A percentile compares a stretch with the other conserved stretches of the same genome.
phyloP scores from a whole-genome alignment of 768 basidiomycete species.

The Mrakia gelida region DNA sequence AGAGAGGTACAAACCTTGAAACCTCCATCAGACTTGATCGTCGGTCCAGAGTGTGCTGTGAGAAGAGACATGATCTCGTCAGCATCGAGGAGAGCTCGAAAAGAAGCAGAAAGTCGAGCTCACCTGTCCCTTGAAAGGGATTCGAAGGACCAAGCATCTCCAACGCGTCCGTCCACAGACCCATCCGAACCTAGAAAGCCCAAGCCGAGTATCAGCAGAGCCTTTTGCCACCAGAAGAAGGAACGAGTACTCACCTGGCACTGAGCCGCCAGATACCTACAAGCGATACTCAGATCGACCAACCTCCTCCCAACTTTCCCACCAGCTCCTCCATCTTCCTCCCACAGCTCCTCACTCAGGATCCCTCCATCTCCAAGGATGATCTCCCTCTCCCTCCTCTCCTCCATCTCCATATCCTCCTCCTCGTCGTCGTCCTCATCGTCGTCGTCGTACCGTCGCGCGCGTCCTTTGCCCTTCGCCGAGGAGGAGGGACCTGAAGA shows the following conservation, averaged over 20 bases:
- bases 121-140: conserved; percentile 72
- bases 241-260: conserved; percentile 60
- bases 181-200: conserved; percentile 71
- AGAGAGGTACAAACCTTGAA: conserved; percentile 67
- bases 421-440: conserved; percentile 37
- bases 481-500: conserved; percentile 13
- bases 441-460: conserved; percentile 49
- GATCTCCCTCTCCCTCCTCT: neutral
- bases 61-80: neutral
- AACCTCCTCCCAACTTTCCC: conserved; percentile 56
- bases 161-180: conserved; percentile 84
- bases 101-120: conserved; percentile 24
- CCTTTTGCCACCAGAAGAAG: too few species aligned
- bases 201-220: too few species aligned
- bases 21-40: conserved; percentile 82
- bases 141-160: conserved; percentile 91
- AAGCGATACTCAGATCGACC: conserved; percentile 91
- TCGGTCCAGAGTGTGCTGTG: conserved; percentile 60
- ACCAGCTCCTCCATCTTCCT: neutral
- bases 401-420: neutral
- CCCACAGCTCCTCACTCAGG: conserved; percentile 52
- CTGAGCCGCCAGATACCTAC: conserved; percentile 92
- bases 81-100: neutral
- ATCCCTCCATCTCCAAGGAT: conserved; percentile 53
- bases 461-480: conserved; percentile 16